Evolutionary conservation across 2,329 filamentous ascomycete genomes (phyloP).

Genomic region (Ilyonectria destructans): DNA sequence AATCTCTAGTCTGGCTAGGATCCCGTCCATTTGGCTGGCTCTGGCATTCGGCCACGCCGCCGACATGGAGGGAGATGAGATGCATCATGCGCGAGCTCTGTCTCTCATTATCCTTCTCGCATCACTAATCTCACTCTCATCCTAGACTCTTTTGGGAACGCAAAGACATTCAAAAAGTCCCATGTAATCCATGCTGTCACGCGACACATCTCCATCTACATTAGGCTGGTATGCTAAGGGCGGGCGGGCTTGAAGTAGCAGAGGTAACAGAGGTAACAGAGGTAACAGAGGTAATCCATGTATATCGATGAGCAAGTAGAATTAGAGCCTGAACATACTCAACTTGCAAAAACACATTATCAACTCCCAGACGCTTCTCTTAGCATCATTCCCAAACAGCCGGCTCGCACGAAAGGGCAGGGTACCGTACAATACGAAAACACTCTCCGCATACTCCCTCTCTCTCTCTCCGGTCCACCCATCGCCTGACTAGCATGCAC

Average conservation of each 20-base stretch:
- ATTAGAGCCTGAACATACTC: slow-evolving; percentile 40
- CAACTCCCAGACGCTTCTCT: slow-evolving; percentile 51
- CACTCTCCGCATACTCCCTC: slow-evolving; percentile 30
- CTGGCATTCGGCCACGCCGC: neutral
- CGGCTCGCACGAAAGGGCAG: slow-evolving; percentile 48
- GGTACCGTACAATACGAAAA: slow-evolving; percentile 48
- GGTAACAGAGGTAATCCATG: slow-evolving; percentile 13
- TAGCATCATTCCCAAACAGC: slow-evolving; percentile 49
- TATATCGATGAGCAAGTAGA: slow-evolving; percentile 23
- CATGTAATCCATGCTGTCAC: neutral
- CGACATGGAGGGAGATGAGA: neutral
- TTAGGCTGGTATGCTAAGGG: slow-evolving; percentile 3
- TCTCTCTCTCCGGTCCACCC: slow-evolving; percentile 25
- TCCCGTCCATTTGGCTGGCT: neutral
- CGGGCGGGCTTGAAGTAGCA: neutral
- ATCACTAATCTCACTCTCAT: neutral
- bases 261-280: slow-evolving; percentile 1
- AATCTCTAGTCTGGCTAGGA: neutral
- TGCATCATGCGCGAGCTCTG: neutral
- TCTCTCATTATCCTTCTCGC: neutral
- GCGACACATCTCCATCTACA: neutral
- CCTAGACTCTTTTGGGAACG: too few relatives aligned
- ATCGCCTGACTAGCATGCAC: slow-evolving; percentile 78
- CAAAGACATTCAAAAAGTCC: neutral
- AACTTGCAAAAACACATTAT: slow-evolving; percentile 41